Conservation (phyloP, 2,329 filamentous ascomycete genomes). For the Aspergillus phoenicis region DNA sequence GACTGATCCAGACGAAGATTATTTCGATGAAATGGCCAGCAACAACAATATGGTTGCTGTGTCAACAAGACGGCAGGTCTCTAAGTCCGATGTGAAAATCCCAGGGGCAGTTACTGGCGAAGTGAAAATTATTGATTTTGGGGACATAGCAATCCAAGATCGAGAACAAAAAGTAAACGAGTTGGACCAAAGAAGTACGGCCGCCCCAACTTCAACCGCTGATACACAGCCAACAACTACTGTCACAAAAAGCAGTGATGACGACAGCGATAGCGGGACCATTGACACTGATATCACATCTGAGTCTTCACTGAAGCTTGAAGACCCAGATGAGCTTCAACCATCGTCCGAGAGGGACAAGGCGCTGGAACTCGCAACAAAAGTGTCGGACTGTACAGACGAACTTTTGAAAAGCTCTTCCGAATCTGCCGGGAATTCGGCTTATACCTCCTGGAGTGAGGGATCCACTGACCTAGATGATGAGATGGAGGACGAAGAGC, state of each 20-base stretch:
- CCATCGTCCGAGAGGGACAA: not conserved
- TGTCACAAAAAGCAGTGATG: not conserved
- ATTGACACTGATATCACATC: not conserved
- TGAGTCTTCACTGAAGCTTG: not conserved
- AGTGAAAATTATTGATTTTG: not conserved
- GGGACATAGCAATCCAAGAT: not conserved
- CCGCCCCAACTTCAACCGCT: not conserved
- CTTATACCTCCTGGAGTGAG: conserved; percentile 7
- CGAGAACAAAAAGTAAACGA: not conserved
- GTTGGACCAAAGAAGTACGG: not conserved
- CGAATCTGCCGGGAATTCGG: conserved; percentile 1
- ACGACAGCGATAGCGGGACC: not conserved
- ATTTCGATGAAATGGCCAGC: not conserved
- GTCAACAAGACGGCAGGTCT: not conserved
- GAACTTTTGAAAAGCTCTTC: not conserved
- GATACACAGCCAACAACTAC: not conserved
- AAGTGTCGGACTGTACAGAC: not conserved
- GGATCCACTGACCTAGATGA: not conserved
- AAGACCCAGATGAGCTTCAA: not conserved
- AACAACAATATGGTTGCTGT: not conserved
- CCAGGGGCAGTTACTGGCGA: not conserved
- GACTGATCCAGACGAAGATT: not conserved
- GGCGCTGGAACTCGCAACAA: not conserved
- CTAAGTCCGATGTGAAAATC: not conserved
- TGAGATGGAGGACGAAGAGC: conserved; percentile 3